These are phyloP conservation scores for Acanthochlamys bracteata DNA, from an alignment of 106 monocot species.

Conservation along the genomic window DNA sequence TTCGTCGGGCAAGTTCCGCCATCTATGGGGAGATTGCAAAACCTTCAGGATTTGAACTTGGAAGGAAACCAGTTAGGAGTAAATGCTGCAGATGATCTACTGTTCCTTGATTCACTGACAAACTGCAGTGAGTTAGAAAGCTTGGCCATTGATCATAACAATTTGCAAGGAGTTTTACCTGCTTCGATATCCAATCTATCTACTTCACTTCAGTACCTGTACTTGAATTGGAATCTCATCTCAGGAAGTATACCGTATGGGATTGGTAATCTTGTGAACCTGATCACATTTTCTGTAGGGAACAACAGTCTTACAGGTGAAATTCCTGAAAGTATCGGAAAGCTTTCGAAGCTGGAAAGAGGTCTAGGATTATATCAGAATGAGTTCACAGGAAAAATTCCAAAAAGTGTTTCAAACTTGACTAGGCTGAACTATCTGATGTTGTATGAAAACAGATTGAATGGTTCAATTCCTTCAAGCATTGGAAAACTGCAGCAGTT, in stretches of 20 bases:
- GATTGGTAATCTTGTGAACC: constrained; percentile 1
- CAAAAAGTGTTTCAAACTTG: background rate
- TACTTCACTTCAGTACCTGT: background rate
- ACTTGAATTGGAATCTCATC: background rate
- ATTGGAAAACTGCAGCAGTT: constrained; percentile 1
- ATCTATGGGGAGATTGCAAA: background rate
- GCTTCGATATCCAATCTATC: constrained; percentile 5
- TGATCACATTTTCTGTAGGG: background rate
- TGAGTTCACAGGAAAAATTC: constrained; percentile 1
- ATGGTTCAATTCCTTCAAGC: constrained; percentile 3
- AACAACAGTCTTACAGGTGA: background rate
- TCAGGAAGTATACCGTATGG: constrained; percentile 1
- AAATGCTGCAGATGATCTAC: background rate
- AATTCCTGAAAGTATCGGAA: constrained; percentile 8
- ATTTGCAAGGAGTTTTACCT: constrained; percentile 1
- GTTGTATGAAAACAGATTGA: background rate
- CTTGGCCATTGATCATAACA: background rate
- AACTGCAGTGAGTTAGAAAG: background rate
- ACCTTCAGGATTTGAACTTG: background rate
- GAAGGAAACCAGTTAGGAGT: background rate
- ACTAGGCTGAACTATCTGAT: background rate
- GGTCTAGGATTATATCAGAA: background rate
- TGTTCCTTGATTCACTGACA: constrained; percentile 3
- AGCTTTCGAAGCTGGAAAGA: background rate
- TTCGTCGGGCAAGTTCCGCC: background rate